A percentile compares a stretch with the other conserved stretches of the same genome.
phyloP scores from a whole-genome alignment of 2,329 filamentous ascomycete genomes.

The Mycosphaerella arachidis region DNA sequence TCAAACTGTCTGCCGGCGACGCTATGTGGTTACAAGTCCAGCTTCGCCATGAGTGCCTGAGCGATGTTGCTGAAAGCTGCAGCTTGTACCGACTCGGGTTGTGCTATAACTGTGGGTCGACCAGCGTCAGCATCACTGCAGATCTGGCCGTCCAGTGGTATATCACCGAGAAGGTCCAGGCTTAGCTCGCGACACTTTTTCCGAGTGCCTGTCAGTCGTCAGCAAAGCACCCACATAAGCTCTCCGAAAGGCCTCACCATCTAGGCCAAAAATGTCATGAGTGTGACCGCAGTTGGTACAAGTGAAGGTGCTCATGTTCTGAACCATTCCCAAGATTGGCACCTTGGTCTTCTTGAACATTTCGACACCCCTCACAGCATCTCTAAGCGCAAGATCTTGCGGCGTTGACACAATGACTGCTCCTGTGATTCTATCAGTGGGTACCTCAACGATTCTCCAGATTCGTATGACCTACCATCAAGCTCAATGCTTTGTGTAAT shows the following conservation, averaged over 20 bases:
- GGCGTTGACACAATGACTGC: slow-evolving; percentile 88
- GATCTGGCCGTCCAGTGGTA: slow-evolving; percentile 81
- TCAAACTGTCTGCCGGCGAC: neutral
- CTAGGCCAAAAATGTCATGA: slow-evolving; percentile 36
- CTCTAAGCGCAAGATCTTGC: slow-evolving; percentile 85
- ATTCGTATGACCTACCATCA: slow-evolving; percentile 39
- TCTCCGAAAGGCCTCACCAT: slow-evolving; percentile 22
- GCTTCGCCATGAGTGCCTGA: slow-evolving; percentile 10
- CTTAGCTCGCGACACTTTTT: slow-evolving; percentile 66
- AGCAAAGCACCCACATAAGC: neutral
- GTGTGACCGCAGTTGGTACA: slow-evolving; percentile 57
- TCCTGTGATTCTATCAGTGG: slow-evolving; percentile 41
- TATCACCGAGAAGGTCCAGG: slow-evolving; percentile 79
- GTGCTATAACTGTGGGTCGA: slow-evolving; percentile 83
- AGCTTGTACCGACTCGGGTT: slow-evolving; percentile 70
- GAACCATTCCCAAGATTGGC: slow-evolving; percentile 78
- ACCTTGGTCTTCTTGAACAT: slow-evolving; percentile 86
- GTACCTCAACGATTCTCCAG: neutral
- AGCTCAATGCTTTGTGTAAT: slow-evolving; percentile 92
- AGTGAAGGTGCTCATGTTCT: slow-evolving; percentile 84
- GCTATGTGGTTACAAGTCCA: slow-evolving; percentile 3
- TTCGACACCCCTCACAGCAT: slow-evolving; percentile 84
- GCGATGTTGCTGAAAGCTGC: slow-evolving; percentile 57
- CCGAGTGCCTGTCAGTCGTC: slow-evolving; percentile 53
- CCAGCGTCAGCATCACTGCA: slow-evolving; percentile 83